Conservation (phyloP, 2,329 filamentous ascomycete genomes). For the Juglanconis sp. region DNA sequence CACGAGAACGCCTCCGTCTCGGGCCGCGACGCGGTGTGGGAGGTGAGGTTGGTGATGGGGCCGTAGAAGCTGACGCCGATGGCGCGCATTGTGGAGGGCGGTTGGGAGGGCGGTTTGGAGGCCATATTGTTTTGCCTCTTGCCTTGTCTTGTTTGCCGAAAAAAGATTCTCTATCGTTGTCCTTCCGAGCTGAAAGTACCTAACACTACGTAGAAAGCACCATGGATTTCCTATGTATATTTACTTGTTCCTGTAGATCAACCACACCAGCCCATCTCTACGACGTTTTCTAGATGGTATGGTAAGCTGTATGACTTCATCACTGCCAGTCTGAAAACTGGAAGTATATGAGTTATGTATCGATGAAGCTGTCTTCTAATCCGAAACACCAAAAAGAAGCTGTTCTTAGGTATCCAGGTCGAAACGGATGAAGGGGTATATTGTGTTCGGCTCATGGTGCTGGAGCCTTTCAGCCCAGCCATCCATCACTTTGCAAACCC, state of each 20-base stretch:
- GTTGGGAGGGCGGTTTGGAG: not conserved
- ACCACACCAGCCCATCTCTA: not conserved
- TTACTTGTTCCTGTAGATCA: not conserved
- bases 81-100: constrained; percentile 19
- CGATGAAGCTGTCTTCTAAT: not conserved
- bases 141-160: too few relatives aligned
- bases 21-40: constrained; percentile 31
- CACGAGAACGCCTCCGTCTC: constrained; percentile 37
- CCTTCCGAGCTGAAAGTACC: not conserved
- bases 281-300: not conserved
- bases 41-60: constrained; percentile 23
- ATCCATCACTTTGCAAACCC: too few relatives aligned
- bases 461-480: too few relatives aligned
- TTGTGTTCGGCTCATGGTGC: not conserved
- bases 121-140: not conserved
- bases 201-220: not conserved
- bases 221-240: not conserved
- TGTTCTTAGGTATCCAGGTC: not conserved
- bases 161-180: too few relatives aligned
- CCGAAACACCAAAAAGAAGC: not conserved
- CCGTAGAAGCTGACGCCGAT: constrained; percentile 24
- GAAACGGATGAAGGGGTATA: not conserved
- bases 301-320: not conserved
- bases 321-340: not conserved
- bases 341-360: not conserved